Percentiles rank a stretch among this genome's conserved stretches.
These are phyloP conservation scores for Globisporangium yorkense DNA, from an alignment of 352 stramenopile genomes.

Conservation along the genomic window DNA sequence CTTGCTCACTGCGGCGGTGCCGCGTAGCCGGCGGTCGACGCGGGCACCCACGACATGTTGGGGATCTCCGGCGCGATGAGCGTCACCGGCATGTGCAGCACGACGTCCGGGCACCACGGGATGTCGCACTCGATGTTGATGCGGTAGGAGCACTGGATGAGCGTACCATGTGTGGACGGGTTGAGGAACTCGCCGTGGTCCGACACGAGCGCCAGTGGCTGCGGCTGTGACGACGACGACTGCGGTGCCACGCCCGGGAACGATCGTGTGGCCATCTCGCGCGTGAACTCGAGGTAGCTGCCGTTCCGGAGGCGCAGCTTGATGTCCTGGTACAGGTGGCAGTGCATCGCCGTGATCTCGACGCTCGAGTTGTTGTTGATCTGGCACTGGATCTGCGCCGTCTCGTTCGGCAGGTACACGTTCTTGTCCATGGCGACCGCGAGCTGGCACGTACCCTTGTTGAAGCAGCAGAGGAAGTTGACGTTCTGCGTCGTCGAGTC, in stretches of 20 bases:
- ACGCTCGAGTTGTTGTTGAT: slow-evolving; percentile 53
- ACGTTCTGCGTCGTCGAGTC: slow-evolving; percentile 52
- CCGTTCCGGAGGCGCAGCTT: slow-evolving; percentile 28
- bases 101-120: slow-evolving; percentile 52
- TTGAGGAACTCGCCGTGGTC: slow-evolving; percentile 26
- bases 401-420: slow-evolving; percentile 56
- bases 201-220: slow-evolving; percentile 36
- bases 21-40: slow-evolving; percentile 14
- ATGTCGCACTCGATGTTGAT: slow-evolving; percentile 69
- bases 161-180: slow-evolving; percentile 37
- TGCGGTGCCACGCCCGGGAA: slow-evolving; percentile 44
- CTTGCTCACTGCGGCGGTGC: not conserved
- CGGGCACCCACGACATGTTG: slow-evolving; percentile 18
- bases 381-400: slow-evolving; percentile 50
- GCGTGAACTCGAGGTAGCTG: slow-evolving; percentile 27
- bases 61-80: slow-evolving; percentile 39
- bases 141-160: slow-evolving; percentile 50
- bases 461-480: slow-evolving; percentile 61
- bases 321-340: slow-evolving; percentile 48
- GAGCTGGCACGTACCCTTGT: slow-evolving; percentile 41
- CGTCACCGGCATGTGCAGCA: slow-evolving; percentile 47
- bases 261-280: slow-evolving; percentile 26
- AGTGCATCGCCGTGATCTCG: slow-evolving; percentile 56
- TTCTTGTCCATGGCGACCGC: slow-evolving; percentile 72
- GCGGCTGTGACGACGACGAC: slow-evolving; percentile 34